These are phyloP conservation scores for Aureococcus anophagefferens DNA, from an alignment of 108 stramenopile species.

Conservation along the genomic window DNA sequence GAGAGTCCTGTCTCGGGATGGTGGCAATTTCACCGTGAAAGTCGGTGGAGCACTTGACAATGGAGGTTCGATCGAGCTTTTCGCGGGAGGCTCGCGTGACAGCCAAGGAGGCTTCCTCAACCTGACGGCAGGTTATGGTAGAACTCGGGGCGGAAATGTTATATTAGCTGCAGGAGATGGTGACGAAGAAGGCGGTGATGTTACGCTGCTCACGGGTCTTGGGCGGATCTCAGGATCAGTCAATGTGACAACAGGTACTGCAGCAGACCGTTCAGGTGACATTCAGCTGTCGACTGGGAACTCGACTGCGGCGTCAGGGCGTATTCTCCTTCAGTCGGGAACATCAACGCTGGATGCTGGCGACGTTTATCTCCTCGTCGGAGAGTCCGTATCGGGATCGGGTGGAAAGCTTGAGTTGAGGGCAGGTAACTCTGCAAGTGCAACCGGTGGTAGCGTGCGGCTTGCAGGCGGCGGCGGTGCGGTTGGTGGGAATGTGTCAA, in stretches of 20 bases:
- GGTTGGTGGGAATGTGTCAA: not conserved
- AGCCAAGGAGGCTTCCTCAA: not conserved
- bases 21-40: not conserved
- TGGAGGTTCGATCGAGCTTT: not conserved
- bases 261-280: not conserved
- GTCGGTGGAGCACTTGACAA: not conserved
- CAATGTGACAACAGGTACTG: not conserved
- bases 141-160: not conserved
- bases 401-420: not conserved
- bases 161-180: not conserved
- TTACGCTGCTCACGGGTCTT: not conserved
- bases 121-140: not conserved
- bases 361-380: not conserved
- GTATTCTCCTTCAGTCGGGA: not conserved
- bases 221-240: not conserved
- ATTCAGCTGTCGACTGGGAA: not conserved
- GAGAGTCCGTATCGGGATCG: not conserved
- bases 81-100: not conserved
- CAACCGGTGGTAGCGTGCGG: not conserved
- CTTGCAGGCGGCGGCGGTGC: not conserved
- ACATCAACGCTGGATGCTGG: conserved; percentile 1
- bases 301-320: not conserved
- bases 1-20: not conserved
- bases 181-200: not conserved
- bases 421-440: not conserved